Evolutionary conservation across 2,329 filamentous ascomycete species (phyloP).

Genomic region (Aureobasidium leucospermi): DNA sequence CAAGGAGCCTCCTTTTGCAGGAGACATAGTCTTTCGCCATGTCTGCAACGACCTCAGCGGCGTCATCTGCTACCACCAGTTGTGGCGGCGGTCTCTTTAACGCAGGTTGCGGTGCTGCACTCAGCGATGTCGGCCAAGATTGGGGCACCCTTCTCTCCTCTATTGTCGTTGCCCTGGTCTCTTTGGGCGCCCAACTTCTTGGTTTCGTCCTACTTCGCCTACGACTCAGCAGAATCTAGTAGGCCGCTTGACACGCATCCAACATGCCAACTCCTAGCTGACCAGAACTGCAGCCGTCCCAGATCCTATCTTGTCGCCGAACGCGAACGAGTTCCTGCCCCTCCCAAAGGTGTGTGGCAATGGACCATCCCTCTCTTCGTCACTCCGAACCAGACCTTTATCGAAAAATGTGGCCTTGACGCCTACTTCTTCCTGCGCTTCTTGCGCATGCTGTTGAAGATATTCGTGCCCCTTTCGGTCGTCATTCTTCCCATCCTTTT

Average conservation of each 20-base stretch:
- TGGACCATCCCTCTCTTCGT: constrained; percentile 56
- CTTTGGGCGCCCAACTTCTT: constrained; percentile 45
- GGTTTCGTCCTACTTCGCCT: constrained; percentile 72
- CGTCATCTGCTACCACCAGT: background rate
- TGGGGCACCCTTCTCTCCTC: constrained; percentile 31
- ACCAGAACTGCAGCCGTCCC: constrained; percentile 48
- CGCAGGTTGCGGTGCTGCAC: constrained; percentile 1
- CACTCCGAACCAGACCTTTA: constrained; percentile 72
- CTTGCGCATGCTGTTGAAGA: constrained; percentile 74
- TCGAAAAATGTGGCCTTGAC: constrained; percentile 91
- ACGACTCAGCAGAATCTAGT: constrained; percentile 71
- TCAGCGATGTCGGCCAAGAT: constrained; percentile 18
- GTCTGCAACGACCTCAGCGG: background rate
- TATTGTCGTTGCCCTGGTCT: constrained; percentile 26
- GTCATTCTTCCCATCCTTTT: constrained; percentile 79
- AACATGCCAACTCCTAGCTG: background rate
- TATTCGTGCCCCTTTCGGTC: constrained; percentile 76
- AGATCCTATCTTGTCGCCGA: constrained; percentile 83
- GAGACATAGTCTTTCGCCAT: background rate
- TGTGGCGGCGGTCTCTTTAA: background rate
- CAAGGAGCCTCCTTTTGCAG: background rate
- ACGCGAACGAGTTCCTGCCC: constrained; percentile 71
- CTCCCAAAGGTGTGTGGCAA: constrained; percentile 50
- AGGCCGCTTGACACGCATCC: background rate
- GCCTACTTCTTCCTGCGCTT: constrained; percentile 97